A percentile compares a stretch with the other conserved stretches of the same genome.
Evolutionary conservation across 2,329 filamentous ascomycete genomes (phyloP).

Genomic region (Dothideomycetes sp.): DNA sequence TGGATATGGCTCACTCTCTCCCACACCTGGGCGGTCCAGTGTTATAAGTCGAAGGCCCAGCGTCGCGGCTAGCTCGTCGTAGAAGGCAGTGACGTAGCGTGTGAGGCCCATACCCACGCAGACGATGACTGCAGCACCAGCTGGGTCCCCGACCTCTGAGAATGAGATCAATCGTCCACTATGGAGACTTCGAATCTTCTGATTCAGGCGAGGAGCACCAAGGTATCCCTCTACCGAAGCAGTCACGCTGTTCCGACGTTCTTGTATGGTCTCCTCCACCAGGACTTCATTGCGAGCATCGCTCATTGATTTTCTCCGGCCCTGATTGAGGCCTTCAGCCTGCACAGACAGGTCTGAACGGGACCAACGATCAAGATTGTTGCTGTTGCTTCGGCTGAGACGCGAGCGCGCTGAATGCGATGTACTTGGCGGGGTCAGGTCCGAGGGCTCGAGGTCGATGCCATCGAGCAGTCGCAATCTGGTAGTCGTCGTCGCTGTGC

Average conservation of each 20-base stretch:
- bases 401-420: neutral
- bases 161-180: constrained; percentile 86
- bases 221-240: constrained; percentile 79
- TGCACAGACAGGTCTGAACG: neutral
- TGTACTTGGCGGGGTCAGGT: constrained; percentile 6
- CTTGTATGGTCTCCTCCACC: constrained; percentile 20
- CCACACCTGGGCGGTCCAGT: constrained; percentile 85
- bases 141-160: constrained; percentile 87
- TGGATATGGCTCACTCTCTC: constrained; percentile 75
- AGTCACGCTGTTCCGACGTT: constrained; percentile 76
- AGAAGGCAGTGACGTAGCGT: constrained; percentile 91
- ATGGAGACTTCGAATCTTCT: constrained; percentile 76
- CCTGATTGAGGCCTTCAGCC: constrained; percentile 8
- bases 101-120: constrained; percentile 98
- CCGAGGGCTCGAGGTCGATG: constrained; percentile 10
- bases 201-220: constrained; percentile 70
- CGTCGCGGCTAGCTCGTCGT: constrained; percentile 85
- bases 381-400: neutral
- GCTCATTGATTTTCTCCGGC: constrained; percentile 21
- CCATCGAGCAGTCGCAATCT: constrained; percentile 4
- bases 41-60: constrained; percentile 85
- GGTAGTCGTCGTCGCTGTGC: constrained; percentile 4
- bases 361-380: neutral
- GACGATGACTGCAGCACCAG: constrained; percentile 86
- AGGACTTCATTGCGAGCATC: constrained; percentile 23